A percentile compares a stretch with the other conserved stretches of the same genome.
phyloP scores from a whole-genome alignment of 345 rosid genomes.

The Angophora floribunda region DNA sequence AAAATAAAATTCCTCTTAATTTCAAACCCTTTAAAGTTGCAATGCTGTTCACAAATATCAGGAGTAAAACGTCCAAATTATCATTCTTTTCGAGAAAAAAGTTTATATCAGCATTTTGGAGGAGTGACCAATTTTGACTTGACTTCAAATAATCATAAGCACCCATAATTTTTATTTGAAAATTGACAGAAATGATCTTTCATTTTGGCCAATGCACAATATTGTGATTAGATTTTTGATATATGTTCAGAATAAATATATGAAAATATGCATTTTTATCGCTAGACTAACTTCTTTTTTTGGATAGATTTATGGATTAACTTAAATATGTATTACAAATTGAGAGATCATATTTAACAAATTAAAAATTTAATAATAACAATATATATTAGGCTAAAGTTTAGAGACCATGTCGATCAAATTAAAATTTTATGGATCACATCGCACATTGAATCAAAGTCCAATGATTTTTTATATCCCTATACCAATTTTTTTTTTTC shows the following conservation, averaged over 20 bases:
- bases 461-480: too few relatives aligned
- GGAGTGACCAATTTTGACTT: background rate
- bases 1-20: background rate
- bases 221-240: too few relatives aligned
- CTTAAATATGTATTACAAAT: too few relatives aligned
- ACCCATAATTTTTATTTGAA: background rate
- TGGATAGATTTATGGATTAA: rapidly evolving
- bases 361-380: too few relatives aligned
- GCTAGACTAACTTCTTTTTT: too few relatives aligned
- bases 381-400: rapidly evolving
- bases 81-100: rapidly evolving
- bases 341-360: too few relatives aligned
- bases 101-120: background rate
- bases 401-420: rapidly evolving
- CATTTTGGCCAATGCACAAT: too few relatives aligned
- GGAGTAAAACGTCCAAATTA: background rate
- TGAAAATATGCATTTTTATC: too few relatives aligned
- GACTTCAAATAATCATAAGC: background rate
- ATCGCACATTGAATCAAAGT: rapidly evolving
- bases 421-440: rapidly evolving
- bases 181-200: rapidly evolving
- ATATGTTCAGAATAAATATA: too few relatives aligned
- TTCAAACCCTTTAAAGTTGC: background rate
- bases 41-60: rapidly evolving
- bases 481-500: background rate